Evolutionary conservation across 805 yeast genomes (phyloP), one percentile per base, ranked within the genome.

Genomic region (Metschnikowia koreensis): DNA sequence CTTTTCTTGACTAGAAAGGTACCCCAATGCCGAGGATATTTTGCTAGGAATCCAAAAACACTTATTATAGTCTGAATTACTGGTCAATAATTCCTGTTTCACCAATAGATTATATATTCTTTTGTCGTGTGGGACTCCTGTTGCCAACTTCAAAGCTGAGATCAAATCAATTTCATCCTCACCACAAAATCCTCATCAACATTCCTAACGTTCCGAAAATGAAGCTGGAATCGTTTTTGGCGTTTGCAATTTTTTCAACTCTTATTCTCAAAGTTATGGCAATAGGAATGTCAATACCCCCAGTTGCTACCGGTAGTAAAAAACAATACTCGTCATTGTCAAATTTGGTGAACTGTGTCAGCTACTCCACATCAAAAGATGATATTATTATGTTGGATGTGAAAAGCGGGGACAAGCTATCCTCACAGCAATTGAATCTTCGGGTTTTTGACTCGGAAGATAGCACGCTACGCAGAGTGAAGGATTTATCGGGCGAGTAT

Each of bases 361-460:
- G 67, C 38, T 74, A 74, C 56, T 57, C 61, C 11, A 70, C 76
- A 7, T 64, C 65, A 31, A 60, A 65, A 38, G 69, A 74, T 56
- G 79, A 74, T 48, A 64, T 74, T 29, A 59, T 74, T 16, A 61
- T 71, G 64, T 65, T 73, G 13, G 61, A 58, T 29, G 55, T 74
- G 41, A 53, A 63, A 15, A 52, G 65, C 44, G 76, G 77, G 34
- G 69, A 66, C 33, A 63, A 56, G 27, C 37, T 67, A 5, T 54
- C 66, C 2, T 64, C 72, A n/a, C 79, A 74, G 48, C 47, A 46
- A 17, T 63, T 74, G 47, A 69, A 73, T 51, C 59, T 74, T 41
- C 62, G 64, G 41, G 66, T 74, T 6, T 66, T 74, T 48, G 79
- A 74, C 51, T 66, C 66, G 22, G 71, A 69, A 31, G 63, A 66